phyloP scores from a whole-genome alignment of 257 asterid genomes.

The Forsythia suspensa region DNA sequence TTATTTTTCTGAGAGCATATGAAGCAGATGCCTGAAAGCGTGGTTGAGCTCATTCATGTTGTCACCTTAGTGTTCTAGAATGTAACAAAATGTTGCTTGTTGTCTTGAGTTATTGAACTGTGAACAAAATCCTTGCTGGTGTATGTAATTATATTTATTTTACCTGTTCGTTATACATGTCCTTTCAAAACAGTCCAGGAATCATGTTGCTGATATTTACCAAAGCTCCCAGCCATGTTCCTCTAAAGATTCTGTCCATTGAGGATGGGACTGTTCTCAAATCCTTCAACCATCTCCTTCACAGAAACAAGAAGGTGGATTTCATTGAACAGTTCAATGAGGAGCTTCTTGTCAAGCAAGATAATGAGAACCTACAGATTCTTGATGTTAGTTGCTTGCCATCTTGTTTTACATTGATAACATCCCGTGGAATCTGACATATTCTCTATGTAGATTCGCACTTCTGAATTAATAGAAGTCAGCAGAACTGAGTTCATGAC shows the following conservation, averaged over 20 bases:
- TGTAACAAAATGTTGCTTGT: too few relatives aligned
- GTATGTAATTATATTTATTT: neutral
- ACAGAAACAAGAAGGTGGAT: slow-evolving; percentile 91
- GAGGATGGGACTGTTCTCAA: slow-evolving; percentile 97
- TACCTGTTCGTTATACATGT: neutral
- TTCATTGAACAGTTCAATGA: slow-evolving; percentile 97
- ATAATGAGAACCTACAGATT: slow-evolving; percentile 96
- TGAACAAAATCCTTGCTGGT: too few relatives aligned
- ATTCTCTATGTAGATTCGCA: slow-evolving; percentile 68
- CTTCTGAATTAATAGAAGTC: slow-evolving; percentile 85
- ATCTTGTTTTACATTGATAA: neutral
- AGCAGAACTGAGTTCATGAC: slow-evolving; percentile 97
- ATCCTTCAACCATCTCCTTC: slow-evolving; percentile 89
- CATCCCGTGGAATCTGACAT: slow-evolving; percentile 24
- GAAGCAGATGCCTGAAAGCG: too few relatives aligned
- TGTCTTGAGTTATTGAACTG: too few relatives aligned
- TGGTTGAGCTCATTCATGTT: too few relatives aligned
- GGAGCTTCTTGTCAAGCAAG: slow-evolving; percentile 97
- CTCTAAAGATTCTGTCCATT: slow-evolving; percentile 85
- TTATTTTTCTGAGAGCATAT: too few relatives aligned
- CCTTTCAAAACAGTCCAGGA: slow-evolving; percentile 74
- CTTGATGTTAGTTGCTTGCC: slow-evolving; percentile 63
- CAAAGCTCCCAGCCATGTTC: slow-evolving; percentile 73
- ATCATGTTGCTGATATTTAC: slow-evolving; percentile 83
- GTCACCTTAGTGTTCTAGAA: too few relatives aligned